Evolutionary conservation across 257 asterid genomes (phyloP), one percentile per base, ranked within the genome.

Genomic region (Nicotiana undulata): DNA sequence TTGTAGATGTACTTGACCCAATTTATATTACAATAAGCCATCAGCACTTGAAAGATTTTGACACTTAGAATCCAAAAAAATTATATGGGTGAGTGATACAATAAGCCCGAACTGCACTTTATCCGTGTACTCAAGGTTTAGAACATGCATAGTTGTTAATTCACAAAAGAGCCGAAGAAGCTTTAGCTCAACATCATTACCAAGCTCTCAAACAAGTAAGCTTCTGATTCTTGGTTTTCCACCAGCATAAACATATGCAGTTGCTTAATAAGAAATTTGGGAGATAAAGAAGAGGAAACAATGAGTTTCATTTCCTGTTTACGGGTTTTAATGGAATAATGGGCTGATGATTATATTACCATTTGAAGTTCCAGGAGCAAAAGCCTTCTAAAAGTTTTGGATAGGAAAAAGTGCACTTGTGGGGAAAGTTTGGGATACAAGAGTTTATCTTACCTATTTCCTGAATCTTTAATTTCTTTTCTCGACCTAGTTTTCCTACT

Each of bases 261-360:
- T 40, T 70, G 29, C 32, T 70, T 70, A 22, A 1, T 68, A 68
- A n/a, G 58, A 40, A 24, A 2, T 40, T 10, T 68, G 44, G 77
- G 56, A 51, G 76, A 37, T 68, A 68, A 63, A 68, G 28, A 37
- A 37, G 18, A 67, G 76, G 56, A 68, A 6, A 20, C 15, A 34
- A 9, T n/a, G 77, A 40, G 58, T 20, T 68, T 20, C 29, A 20
- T 68, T 40, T 68, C 53, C 53, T 37, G 40, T 67, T 34, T 34
- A 67, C 28, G 3, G 2, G 9, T 66, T 18, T 34, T 9, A 34
- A 66, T 17, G 20, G 76, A 67, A 67, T n/a, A 44, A 20, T 40
- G 82, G 58, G 75, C n/a, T 4, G n/a, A 28, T 79, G n/a, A 28
- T 79, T 46, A 60, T 44, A 58, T 24, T 79, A 76, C 80, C 40